Conservation (phyloP, 1,139 yeast species). For the Geotrichum europaeum region DNA sequence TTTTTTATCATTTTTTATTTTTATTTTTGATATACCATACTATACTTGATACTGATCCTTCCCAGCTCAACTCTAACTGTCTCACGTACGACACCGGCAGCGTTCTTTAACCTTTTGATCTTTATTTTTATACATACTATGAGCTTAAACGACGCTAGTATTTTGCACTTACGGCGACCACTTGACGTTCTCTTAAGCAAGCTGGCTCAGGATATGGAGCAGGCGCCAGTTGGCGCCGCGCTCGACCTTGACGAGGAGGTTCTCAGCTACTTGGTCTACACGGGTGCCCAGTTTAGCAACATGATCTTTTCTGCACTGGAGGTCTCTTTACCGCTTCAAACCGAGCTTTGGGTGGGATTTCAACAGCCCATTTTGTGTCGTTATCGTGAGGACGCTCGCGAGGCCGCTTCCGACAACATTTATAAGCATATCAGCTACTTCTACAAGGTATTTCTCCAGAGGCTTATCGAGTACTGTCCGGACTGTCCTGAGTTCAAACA, state of each 20-base stretch:
- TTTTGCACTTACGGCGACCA: slow-evolving; percentile 1
- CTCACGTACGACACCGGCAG: not conserved
- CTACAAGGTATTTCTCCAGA: slow-evolving; percentile 19
- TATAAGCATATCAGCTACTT: slow-evolving; percentile 19
- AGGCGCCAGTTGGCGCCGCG: not conserved
- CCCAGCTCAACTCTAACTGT: not conserved
- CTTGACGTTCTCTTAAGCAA: slow-evolving; percentile 3
- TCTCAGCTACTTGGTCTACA: slow-evolving; percentile 15
- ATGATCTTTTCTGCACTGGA: slow-evolving; percentile 17
- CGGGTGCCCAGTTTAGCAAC: slow-evolving; percentile 16
- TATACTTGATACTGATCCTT: not conserved
- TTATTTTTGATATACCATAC: not conserved
- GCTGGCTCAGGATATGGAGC: not conserved
- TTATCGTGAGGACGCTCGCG: slow-evolving; percentile 14
- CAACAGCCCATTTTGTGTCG: slow-evolving; percentile 9
- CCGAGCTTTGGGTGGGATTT: slow-evolving; percentile 16
- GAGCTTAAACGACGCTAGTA: not conserved
- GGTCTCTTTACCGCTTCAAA: slow-evolving; percentile 11
- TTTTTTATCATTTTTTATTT: not conserved
- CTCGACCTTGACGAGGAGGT: slow-evolving; percentile 16
- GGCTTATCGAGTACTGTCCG: slow-evolving; percentile 19
- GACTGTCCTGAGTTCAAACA: slow-evolving; percentile 11
- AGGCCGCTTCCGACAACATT: slow-evolving; percentile 5
- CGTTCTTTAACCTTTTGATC: not conserved
- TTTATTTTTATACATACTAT: not conserved